These are phyloP conservation scores for Backusella mclennaniae DNA, from an alignment of 192 early-diverging fungal genomes.

Conservation along the genomic window DNA sequence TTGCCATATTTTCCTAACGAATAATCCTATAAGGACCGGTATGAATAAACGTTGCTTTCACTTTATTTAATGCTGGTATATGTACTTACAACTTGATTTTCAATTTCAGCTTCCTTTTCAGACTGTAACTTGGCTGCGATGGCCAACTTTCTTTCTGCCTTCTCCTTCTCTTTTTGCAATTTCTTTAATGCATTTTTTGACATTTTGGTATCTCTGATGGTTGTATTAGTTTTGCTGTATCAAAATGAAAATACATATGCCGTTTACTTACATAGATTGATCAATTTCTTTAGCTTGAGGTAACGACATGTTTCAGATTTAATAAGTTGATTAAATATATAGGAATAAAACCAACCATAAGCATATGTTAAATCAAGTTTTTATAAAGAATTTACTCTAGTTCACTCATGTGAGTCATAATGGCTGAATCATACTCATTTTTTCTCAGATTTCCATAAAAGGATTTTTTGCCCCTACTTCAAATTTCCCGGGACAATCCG, in stretches of 20 bases:
- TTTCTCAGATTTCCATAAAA: background rate
- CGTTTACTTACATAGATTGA: background rate
- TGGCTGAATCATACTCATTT: constrained; percentile 1
- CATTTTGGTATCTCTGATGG: constrained; percentile 83
- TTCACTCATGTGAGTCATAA: background rate
- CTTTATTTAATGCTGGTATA: background rate
- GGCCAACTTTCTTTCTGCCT: constrained; percentile 67
- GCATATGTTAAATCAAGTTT: background rate
- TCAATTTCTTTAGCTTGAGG: background rate
- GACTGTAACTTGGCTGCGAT: constrained; percentile 66
- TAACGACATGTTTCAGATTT: background rate
- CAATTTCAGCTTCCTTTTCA: constrained; percentile 64
- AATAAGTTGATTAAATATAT: background rate
- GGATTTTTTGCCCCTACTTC: background rate
- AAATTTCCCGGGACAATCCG: too few species aligned
- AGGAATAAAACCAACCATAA: background rate
- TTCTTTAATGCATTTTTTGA: constrained; percentile 94
- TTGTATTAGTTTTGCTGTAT: background rate
- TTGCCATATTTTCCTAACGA: constrained; percentile 85
- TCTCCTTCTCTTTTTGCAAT: constrained; percentile 86
- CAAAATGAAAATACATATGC: background rate
- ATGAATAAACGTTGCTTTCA: background rate
- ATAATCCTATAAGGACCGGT: constrained; percentile 55
- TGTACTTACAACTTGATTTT: constrained; percentile 40
- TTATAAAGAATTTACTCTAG: background rate